Evolutionary conservation across 2,329 filamentous ascomycete species (phyloP).

Genomic region (Epichloe sylvatica): DNA sequence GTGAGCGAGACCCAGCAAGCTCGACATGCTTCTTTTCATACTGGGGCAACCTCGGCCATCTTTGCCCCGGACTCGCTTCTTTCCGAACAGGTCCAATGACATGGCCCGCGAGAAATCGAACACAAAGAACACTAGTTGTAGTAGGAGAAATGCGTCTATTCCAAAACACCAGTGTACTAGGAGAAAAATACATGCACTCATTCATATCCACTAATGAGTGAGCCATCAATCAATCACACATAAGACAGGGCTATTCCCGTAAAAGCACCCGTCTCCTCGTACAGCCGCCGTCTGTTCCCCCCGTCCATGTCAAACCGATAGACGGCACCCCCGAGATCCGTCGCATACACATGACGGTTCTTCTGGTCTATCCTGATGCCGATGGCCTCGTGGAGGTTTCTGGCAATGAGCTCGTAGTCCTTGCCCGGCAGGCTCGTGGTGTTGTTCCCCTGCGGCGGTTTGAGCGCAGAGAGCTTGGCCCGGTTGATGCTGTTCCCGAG

Average conservation of each 20-base stretch:
- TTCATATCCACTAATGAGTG: too few species aligned
- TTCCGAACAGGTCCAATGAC: too few species aligned
- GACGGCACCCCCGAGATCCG: constrained; percentile 26
- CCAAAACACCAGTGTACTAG: too few species aligned
- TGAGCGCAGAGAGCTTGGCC: constrained; percentile 6
- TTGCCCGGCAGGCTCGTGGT: constrained; percentile 4
- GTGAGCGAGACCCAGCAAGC: background rate
- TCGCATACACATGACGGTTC: constrained; percentile 23
- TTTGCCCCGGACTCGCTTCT: too few species aligned
- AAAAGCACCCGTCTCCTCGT: background rate
- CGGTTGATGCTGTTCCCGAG: constrained; percentile 39
- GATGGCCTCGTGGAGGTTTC: constrained; percentile 32
- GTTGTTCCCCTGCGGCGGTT: background rate
- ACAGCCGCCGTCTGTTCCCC: constrained; percentile 10
- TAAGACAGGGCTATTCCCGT: background rate
- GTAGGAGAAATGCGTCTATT: too few species aligned
- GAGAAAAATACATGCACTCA: too few species aligned
- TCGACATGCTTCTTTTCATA: too few species aligned
- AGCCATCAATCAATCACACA: background rate
- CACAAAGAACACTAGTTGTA: too few species aligned
- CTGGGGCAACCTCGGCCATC: too few species aligned
- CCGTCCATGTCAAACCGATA: constrained; percentile 23
- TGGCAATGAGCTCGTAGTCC: constrained; percentile 16
- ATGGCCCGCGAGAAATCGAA: too few species aligned
- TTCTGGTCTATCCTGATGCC: constrained; percentile 27